Evolutionary conservation across 2,329 filamentous ascomycete species (phyloP).

Genomic region (Colletotrichum eleusines): DNA sequence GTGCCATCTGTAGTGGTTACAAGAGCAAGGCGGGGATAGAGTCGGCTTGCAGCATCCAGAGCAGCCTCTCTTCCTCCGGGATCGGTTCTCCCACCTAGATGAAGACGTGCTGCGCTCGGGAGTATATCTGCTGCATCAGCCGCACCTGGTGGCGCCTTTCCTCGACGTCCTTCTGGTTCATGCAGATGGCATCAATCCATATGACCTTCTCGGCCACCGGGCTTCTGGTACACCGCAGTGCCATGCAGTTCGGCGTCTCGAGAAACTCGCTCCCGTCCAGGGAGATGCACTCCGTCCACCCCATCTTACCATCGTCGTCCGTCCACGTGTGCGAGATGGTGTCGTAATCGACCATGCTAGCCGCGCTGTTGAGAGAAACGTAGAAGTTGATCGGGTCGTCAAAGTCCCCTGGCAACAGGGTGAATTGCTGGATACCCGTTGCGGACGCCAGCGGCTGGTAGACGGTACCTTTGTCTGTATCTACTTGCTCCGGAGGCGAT

Average conservation of each 20-base stretch:
- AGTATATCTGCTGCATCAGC: constrained; percentile 42
- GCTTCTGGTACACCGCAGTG: constrained; percentile 9
- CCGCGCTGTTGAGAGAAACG: background rate
- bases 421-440: constrained; percentile 9
- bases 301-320: constrained; percentile 31
- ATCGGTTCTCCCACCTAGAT: constrained; percentile 45
- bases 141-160: constrained; percentile 42
- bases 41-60: background rate
- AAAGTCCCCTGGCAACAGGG: background rate
- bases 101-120: constrained; percentile 28
- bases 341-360: constrained; percentile 44
- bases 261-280: background rate
- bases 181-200: constrained; percentile 44
- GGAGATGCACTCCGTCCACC: background rate
- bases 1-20: background rate
- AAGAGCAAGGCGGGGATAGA: background rate
- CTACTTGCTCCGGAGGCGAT: background rate
- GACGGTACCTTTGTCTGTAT: background rate
- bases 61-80: background rate
- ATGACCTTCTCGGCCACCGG: constrained; percentile 1
- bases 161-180: constrained; percentile 41
- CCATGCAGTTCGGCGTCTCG: constrained; percentile 21
- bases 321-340: constrained; percentile 55
- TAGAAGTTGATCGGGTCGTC: background rate
- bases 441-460: background rate